Evolutionary conservation across 495 filamentous ascomycete species (phyloP), one percentile per base, ranked within the genome.

Genomic region (Penicillium daleae): DNA sequence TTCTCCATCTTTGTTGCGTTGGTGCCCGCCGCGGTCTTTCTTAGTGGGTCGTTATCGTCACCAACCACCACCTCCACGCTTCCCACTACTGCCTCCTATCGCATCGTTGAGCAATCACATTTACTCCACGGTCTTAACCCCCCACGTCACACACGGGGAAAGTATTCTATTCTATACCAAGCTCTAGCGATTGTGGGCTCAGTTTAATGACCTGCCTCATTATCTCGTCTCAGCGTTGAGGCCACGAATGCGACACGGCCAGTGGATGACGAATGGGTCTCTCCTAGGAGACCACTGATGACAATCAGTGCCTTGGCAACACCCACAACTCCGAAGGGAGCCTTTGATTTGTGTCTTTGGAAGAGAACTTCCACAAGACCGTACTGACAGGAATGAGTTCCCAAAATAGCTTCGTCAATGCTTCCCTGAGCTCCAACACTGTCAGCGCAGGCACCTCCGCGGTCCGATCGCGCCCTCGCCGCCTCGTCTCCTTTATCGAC

Each of bases 201-300:
- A 17, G 13, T n/a, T 69, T 55, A 60, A 61, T 65, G 54, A 19
- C 56, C 51, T 26, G 31, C 19, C 48, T 53, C 15, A 22, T 57
- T 61, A 48, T 44, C 31, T 54, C 10, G 32, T 44, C 50, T 46
- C 44, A 59, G 51, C 44, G 49, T 31, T 59, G 66, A 71, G 69
- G 66, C 71, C 68, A 74, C 71, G 73, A 71, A 75, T 77, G 77
- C 72, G 69, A 78, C 68, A 64, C 67, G 62, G 56, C 57, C 48
- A 61, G 73, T 74, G 71, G 55, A 78, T 79, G 71, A 76, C 78
- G 77, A 74, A 79, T 79, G 79, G 71, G 68, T 74, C 70, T 76
- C 71, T 68, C 63, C 58, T 78, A 73, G 64, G 70, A 71, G 72
- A 75, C 71, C 58, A 72, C 75, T 72, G 71, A 80, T 78, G 78